Conservation (phyloP, 768 basidiomycete genomes). For the Termitomyces sp. region DNA sequence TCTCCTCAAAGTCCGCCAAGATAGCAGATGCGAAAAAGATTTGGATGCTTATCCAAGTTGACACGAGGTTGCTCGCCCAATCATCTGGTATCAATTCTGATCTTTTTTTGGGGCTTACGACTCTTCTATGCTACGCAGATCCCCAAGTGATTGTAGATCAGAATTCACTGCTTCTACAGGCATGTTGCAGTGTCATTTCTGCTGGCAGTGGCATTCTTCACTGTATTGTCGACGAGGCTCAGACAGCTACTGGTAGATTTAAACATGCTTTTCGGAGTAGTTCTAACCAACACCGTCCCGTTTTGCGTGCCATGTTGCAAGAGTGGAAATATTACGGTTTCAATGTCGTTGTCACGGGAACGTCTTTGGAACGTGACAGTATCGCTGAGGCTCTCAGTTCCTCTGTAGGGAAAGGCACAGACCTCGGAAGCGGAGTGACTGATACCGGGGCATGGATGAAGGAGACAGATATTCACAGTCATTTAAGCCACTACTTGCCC, state of each 20-base stretch:
- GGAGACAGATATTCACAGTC: not conserved
- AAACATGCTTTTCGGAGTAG: no score
- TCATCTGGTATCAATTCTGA: not conserved
- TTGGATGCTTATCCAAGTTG: constrained; percentile 1
- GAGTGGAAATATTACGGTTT: not conserved
- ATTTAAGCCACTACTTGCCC: not conserved
- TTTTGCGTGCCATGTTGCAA: not conserved
- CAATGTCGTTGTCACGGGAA: not conserved
- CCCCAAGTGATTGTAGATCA: not conserved
- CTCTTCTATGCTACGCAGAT: not conserved
- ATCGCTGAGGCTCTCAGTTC: not conserved
- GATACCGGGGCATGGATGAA: not conserved
- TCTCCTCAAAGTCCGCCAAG: not conserved
- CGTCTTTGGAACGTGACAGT: not conserved
- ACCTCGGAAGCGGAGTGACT: not conserved
- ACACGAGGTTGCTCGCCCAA: not conserved
- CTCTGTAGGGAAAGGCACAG: no score
- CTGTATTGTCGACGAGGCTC: not conserved
- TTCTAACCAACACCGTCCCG: not conserved
- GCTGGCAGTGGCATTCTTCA: not conserved
- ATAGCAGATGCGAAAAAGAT: not conserved
- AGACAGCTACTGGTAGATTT: no score
- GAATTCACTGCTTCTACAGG: not conserved
- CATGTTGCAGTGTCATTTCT: not conserved
- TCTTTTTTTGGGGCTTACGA: not conserved